Evolutionary conservation across 2,329 filamentous ascomycete species (phyloP).

Genomic region (Fusarium solani-melongenae): DNA sequence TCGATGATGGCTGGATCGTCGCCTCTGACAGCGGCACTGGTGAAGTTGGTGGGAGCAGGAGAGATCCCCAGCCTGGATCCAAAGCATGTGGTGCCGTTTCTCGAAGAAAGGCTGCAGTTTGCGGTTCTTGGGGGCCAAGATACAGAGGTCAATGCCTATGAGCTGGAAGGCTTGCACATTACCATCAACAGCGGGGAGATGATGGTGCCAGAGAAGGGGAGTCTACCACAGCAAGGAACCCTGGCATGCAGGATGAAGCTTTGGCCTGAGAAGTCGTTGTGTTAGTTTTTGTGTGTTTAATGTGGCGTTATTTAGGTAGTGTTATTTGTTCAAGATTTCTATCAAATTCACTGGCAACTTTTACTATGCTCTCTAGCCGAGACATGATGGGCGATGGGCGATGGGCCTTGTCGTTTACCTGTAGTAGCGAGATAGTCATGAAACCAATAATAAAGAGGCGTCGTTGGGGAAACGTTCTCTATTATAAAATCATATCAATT

Average conservation of each 20-base stretch:
- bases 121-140: conserved; percentile 44
- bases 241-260: not conserved
- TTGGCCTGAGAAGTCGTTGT: not conserved
- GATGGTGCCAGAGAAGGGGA: conserved; percentile 36
- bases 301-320: not conserved
- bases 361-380: not conserved
- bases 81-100: conserved; percentile 53
- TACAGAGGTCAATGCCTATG: conserved; percentile 36
- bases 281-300: not conserved
- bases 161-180: conserved; percentile 46
- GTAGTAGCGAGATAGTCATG: not conserved
- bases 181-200: conserved; percentile 47
- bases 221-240: not conserved
- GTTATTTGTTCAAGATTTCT: not conserved
- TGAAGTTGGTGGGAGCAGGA: conserved; percentile 53
- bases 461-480: not conserved
- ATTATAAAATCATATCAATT: not conserved
- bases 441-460: not conserved
- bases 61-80: conserved; percentile 52
- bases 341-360: not conserved
- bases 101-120: conserved; percentile 53
- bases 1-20: conserved; percentile 60
- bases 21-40: conserved; percentile 62
- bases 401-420: not conserved
- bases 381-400: not conserved